phyloP scores from a whole-genome alignment of 139 green algal species.

The Coccomyxa sp. region DNA sequence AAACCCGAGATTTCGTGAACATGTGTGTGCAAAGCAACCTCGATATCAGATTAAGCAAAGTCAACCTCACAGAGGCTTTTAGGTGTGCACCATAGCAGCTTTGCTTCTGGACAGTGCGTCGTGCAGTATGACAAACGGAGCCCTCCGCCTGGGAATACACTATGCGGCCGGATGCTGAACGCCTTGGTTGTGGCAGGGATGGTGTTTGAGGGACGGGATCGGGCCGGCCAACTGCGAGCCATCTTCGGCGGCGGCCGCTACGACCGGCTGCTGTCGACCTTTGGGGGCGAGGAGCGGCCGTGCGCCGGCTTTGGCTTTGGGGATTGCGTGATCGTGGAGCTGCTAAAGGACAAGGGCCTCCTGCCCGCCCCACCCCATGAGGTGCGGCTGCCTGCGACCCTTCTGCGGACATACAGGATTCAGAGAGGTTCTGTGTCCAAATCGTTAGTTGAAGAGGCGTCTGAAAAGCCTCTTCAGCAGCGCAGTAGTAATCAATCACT shows the following conservation, averaged over 20 bases:
- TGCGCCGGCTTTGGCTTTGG: conserved; percentile 91
- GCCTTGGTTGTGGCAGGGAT: conserved; percentile 44
- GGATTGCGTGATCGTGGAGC: conserved; percentile 96
- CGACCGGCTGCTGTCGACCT: conserved; percentile 83
- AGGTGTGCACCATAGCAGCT: too few species aligned
- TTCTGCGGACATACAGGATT: neutral
- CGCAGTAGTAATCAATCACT: neutral
- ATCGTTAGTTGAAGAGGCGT: neutral
- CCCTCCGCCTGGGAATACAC: too few species aligned
- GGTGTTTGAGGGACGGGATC: conserved; percentile 93
- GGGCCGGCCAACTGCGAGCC: conserved; percentile 81
- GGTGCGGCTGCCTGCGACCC: neutral
- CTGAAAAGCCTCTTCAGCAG: neutral
- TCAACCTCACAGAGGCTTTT: too few species aligned
- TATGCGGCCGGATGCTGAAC: too few species aligned
- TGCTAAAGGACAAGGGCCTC: conserved; percentile 84
- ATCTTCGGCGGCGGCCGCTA: conserved; percentile 97
- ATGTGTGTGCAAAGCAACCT: too few species aligned
- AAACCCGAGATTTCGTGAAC: neutral
- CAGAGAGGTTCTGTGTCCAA: neutral
- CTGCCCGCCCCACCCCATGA: conserved; percentile 40
- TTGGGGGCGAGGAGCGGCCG: conserved; percentile 79
- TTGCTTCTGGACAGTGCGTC: too few species aligned
- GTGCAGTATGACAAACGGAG: too few species aligned
- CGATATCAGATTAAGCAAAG: too few species aligned